Percentiles rank a stretch among this genome's conserved stretches.
Conservation (phyloP, 1,284 basidiomycete species). For the Mrakiaceae sp. region DNA sequence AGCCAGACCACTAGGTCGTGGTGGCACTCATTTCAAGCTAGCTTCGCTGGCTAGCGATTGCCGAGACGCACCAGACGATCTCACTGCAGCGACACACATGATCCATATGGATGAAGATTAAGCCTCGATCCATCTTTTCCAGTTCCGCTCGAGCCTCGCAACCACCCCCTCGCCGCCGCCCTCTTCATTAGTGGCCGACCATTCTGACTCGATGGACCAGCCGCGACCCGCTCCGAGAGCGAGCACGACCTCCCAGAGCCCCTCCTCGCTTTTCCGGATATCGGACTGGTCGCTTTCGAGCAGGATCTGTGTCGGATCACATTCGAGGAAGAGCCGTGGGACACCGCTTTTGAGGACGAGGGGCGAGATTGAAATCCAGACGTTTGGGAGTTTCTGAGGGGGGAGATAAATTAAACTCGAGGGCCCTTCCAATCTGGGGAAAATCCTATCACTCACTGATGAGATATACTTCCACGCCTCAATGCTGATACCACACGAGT, state of each 20-base stretch:
- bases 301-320: not conserved
- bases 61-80: no score
- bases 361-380: conserved; percentile 10
- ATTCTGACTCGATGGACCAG: not conserved
- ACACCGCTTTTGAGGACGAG: not conserved
- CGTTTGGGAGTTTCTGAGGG: conserved; percentile 1
- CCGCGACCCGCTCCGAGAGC: conserved; percentile 6
- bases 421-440: not conserved
- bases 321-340: not conserved
- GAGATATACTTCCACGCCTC: conserved; percentile 8
- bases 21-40: no score
- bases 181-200: not conserved
- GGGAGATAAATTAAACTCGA: not conserved
- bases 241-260: conserved; percentile 5
- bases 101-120: no score
- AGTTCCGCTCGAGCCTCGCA: conserved; percentile 7
- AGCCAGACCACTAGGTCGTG: no score
- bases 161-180: not conserved
- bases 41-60: no score
- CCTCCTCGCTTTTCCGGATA: not conserved
- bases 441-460: not conserved
- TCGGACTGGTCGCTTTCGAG: conserved; percentile 10
- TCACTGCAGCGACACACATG: no score
- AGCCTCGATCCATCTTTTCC: not conserved
- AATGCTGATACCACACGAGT: conserved; percentile 3